Evolutionary conservation across 202 grass and related monocot species (phyloP).

Genomic region (Brachypodium distachyon): DNA sequence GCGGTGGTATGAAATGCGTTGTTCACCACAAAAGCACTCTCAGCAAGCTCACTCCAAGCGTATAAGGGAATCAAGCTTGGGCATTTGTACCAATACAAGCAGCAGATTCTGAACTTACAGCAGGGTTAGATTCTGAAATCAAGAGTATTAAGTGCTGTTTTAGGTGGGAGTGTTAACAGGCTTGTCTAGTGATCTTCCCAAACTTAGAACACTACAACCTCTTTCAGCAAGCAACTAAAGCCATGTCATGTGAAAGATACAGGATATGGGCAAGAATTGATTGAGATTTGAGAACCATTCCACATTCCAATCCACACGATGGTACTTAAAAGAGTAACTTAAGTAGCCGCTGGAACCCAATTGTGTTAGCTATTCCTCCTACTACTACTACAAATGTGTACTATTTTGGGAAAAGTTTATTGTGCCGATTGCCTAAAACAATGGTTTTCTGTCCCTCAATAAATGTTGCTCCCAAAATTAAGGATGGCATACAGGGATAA

Average conservation of each 20-base stretch:
- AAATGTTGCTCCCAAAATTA: not conserved
- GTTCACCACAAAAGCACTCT: not conserved
- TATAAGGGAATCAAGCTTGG: not conserved
- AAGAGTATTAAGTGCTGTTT: not conserved
- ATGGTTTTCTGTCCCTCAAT: not conserved
- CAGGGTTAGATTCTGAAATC: not conserved
- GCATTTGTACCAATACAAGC: not conserved
- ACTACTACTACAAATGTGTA: not conserved
- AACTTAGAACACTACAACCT: not conserved
- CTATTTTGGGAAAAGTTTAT: not conserved
- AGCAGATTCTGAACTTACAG: not conserved
- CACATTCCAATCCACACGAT: not conserved
- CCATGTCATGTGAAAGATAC: not conserved
- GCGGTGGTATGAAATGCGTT: not conserved
- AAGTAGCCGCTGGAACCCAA: not conserved
- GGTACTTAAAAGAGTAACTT: not conserved
- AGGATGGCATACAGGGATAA: not conserved
- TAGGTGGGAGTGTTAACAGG: not conserved
- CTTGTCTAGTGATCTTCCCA: not conserved
- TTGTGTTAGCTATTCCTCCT: not conserved
- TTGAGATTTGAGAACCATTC: not conserved
- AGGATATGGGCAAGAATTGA: not conserved
- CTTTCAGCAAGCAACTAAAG: not conserved
- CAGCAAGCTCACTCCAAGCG: not conserved
- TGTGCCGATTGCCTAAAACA: not conserved